Evolutionary conservation across 495 filamentous ascomycete species (phyloP).

Genomic region (Penicillium steckii): DNA sequence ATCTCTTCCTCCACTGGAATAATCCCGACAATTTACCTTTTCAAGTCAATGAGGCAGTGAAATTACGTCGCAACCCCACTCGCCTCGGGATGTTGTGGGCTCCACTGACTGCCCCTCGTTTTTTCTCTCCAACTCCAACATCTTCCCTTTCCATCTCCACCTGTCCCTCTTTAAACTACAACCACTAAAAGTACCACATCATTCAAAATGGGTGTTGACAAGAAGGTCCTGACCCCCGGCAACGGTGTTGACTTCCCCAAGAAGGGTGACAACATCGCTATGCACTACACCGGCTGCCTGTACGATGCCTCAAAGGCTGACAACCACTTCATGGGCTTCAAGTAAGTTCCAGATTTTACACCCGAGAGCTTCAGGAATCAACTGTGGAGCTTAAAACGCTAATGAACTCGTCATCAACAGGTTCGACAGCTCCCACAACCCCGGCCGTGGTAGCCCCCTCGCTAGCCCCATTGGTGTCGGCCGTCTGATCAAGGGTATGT

Average conservation of each 20-base stretch:
- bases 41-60: too few species aligned
- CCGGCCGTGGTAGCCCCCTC: conserved; percentile 53
- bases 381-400: background rate
- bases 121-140: conserved; percentile 4
- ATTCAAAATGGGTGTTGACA: conserved; percentile 56
- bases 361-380: background rate
- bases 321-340: conserved; percentile 46
- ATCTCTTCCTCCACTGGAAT: too few species aligned
- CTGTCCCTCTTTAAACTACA: background rate
- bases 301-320: conserved; percentile 56
- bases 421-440: conserved; percentile 71
- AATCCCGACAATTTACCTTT: too few species aligned
- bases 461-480: conserved; percentile 68
- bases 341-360: conserved; percentile 33
- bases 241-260: conserved; percentile 56
- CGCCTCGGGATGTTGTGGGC: background rate
- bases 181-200: background rate
- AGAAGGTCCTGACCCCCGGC: conserved; percentile 42
- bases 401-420: conserved; percentile 36
- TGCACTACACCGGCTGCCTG: conserved; percentile 82
- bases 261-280: conserved; percentile 65
- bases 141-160: background rate
- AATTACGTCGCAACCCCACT: too few species aligned
- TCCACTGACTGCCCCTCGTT: background rate
- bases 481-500: conserved; percentile 73